Evolutionary conservation across 352 stramenopile species (phyloP).

Genomic region (Pythium dissotocum): DNA sequence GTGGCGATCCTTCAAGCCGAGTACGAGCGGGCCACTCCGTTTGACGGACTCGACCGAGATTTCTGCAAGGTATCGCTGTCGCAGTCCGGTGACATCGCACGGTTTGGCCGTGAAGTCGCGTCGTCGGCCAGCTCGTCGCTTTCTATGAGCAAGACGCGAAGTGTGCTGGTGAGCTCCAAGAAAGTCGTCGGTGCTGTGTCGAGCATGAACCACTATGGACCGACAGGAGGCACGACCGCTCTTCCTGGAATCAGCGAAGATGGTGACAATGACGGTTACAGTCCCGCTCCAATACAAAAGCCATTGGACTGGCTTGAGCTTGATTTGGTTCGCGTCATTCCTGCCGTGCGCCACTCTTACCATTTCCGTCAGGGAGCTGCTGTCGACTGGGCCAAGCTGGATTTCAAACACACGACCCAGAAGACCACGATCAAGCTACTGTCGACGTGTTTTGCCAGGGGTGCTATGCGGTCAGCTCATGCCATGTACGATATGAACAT

Average conservation of each 20-base stretch:
- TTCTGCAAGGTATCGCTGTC: conserved; percentile 31
- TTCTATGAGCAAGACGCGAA: conserved; percentile 30
- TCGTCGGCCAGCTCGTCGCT: conserved; percentile 32
- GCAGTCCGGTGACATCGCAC: conserved; percentile 13
- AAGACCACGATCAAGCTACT: conserved; percentile 36
- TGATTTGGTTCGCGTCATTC: conserved; percentile 7
- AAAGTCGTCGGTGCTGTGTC: conserved; percentile 1
- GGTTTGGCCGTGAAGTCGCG: conserved; percentile 24
- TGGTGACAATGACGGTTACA: neutral
- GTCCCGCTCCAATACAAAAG: neutral
- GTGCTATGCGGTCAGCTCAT: conserved; percentile 39
- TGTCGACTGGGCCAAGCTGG: conserved; percentile 33
- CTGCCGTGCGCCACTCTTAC: conserved; percentile 36
- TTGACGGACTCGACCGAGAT: conserved; percentile 20
- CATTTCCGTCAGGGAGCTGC: conserved; percentile 28
- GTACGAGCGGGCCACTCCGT: conserved; percentile 16
- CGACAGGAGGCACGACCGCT: conserved; percentile 13
- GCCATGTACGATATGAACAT: conserved; percentile 40
- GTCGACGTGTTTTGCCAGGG: conserved; percentile 35
- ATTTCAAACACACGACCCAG: conserved; percentile 39
- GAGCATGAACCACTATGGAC: neutral
- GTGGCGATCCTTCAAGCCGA: conserved; percentile 29
- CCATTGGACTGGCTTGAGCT: conserved; percentile 28
- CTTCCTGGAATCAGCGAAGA: neutral
- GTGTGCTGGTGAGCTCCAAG: conserved; percentile 18